Evolutionary conservation across 1,284 basidiomycete genomes (phyloP), one percentile per base, ranked within the genome.

Genomic region (Cutaneotrichosporon sp.): DNA sequence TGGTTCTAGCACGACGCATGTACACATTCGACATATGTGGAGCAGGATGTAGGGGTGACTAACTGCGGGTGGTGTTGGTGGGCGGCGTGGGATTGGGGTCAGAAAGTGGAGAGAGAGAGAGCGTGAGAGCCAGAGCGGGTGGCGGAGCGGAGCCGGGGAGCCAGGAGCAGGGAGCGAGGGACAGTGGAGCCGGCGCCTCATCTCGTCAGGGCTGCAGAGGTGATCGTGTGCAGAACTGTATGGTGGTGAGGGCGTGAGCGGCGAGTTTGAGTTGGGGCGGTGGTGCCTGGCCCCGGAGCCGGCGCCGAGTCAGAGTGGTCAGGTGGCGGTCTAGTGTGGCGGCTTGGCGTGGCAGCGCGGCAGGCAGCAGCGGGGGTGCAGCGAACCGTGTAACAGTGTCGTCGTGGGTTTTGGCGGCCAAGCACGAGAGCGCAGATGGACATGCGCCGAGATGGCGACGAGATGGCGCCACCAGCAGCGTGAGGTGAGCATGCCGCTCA

Each of bases 1-100:
- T 64, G 60, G 62, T 67, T 58, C 65, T 67, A 62, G 65, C 63
- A 62, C 64, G 63, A 64, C 58, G 51, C 65, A 67, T 67, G 65
- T 67, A 67, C 63, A 51, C 62, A 63, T 64, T 67, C 64, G 65
- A 67, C 65, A 67, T 54, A 60, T 49, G n/a, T n/a, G 46, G 54
- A 18, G 22, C 14, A 11, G 36, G n/a, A n/a, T 16, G 47, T 16
- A 18, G 45, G 22, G 22, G 45, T 24, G 45, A 25, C 45, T 22
- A 24, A 46, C 22, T 6, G 22, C 9, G n/a, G 16, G n/a, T 22
- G 43, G 43, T 45, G 43, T 42, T n/a, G 18, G 42, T 5, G 18
- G 5, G 11, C 3, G 20, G 45, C 3, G 20, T 9, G 20, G 20
- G 45, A 24, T 18, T 42, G 38, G 38, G 9, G 38, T 42, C 38